Percentiles rank a stretch among this genome's conserved stretches.
phyloP scores from a whole-genome alignment of 139 green algal species.

The Coelastrella sp. region DNA sequence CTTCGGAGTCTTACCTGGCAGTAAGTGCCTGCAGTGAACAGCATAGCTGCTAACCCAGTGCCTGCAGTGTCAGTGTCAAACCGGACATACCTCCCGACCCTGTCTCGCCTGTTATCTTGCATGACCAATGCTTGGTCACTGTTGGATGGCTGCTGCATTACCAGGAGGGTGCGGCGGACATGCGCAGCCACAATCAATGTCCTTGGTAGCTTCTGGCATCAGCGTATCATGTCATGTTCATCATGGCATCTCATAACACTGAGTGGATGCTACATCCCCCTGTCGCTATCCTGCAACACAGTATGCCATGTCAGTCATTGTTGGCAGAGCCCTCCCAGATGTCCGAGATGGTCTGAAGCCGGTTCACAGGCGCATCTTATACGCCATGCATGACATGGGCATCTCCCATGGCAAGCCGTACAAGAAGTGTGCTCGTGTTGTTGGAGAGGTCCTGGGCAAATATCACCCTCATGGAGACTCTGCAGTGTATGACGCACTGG shows the following conservation, averaged over 20 bases:
- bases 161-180: too few species aligned
- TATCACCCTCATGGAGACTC: conserved; percentile 97
- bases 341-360: conserved; percentile 98
- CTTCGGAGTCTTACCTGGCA: conserved; percentile 65
- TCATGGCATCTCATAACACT: too few species aligned
- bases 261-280: too few species aligned
- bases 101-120: too few species aligned
- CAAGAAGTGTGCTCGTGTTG: conserved; percentile 95
- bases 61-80: too few species aligned
- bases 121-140: too few species aligned
- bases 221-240: too few species aligned
- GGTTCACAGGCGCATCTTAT: conserved; percentile 96
- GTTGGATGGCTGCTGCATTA: too few species aligned
- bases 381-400: conserved; percentile 96
- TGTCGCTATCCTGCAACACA: conserved; percentile 41
- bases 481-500: conserved; percentile 95
- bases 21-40: conserved; percentile 35
- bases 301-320: conserved; percentile 99
- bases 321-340: conserved; percentile 95
- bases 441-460: conserved; percentile 99
- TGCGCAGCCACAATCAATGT: too few species aligned
- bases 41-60: too few species aligned
- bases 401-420: conserved; percentile 73
- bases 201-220: too few species aligned
- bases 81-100: too few species aligned